Percentiles rank a stretch among this genome's conserved stretches.
These are phyloP conservation scores for Phytophthora multivora DNA, from an alignment of 352 stramenopile species.

Conservation along the genomic window DNA sequence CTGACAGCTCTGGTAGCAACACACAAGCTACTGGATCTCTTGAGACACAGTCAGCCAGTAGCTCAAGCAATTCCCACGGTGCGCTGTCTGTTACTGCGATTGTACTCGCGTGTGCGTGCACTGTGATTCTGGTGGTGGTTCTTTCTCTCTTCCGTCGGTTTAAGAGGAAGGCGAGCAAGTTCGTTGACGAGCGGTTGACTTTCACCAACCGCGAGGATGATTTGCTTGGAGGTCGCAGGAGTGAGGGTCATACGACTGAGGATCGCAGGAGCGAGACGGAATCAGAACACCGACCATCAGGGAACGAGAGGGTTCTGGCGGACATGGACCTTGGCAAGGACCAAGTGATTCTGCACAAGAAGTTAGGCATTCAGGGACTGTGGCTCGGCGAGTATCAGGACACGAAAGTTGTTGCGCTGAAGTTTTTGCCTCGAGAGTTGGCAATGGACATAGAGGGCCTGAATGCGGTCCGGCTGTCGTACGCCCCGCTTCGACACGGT, in stretches of 20 bases:
- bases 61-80: slow-evolving; percentile 2
- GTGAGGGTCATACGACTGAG: slow-evolving; percentile 29
- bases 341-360: slow-evolving; percentile 53
- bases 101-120: slow-evolving; percentile 26
- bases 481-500: slow-evolving; percentile 62
- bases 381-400: slow-evolving; percentile 55
- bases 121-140: slow-evolving; percentile 34
- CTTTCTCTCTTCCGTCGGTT: slow-evolving; percentile 46
- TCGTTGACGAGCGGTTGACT: slow-evolving; percentile 38
- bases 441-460: slow-evolving; percentile 43
- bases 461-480: slow-evolving; percentile 58
- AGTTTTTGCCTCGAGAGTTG: slow-evolving; percentile 46
- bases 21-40: slow-evolving; percentile 15
- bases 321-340: slow-evolving; percentile 58
- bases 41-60: slow-evolving; percentile 21
- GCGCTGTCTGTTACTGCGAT: slow-evolving; percentile 26
- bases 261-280: slow-evolving; percentile 13
- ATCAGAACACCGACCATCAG: slow-evolving; percentile 1
- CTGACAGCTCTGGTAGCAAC: slow-evolving; percentile 1
- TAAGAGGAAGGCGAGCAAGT: slow-evolving; percentile 42
- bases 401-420: slow-evolving; percentile 59
- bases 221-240: slow-evolving; percentile 18
- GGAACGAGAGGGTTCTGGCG: slow-evolving; percentile 35
- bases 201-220: slow-evolving; percentile 40
- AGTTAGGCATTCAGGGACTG: slow-evolving; percentile 54